phyloP scores from a whole-genome alignment of 2,329 filamentous ascomycete species.

The Cadophora malorum region DNA sequence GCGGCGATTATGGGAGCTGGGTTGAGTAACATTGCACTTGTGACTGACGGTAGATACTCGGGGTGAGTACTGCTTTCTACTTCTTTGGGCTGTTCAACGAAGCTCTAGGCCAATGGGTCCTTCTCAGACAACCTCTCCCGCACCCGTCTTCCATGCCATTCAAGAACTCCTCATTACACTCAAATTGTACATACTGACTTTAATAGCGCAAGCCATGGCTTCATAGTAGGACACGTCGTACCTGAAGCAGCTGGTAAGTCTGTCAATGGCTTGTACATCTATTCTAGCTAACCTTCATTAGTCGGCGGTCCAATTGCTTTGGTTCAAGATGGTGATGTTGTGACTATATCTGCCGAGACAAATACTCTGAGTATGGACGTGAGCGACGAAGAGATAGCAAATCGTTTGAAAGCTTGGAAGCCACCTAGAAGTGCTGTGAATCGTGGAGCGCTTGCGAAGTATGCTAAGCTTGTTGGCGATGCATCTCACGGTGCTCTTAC shows the following conservation, averaged over 20 bases:
- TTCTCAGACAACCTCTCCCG: not conserved
- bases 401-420: conserved; percentile 70
- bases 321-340: conserved; percentile 78
- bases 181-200: not conserved
- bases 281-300: not conserved
- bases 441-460: conserved; percentile 88
- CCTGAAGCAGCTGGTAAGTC: conserved; percentile 74
- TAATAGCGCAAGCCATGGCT: conserved; percentile 75
- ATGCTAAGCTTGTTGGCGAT: conserved; percentile 85
- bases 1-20: conserved; percentile 94
- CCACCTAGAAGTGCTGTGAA: conserved; percentile 75
- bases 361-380: conserved; percentile 73
- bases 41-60: conserved; percentile 90
- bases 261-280: not conserved
- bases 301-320: conserved; percentile 88
- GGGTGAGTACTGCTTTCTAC: conserved; percentile 51
- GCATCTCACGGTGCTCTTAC: conserved; percentile 92
- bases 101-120: not conserved
- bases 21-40: conserved; percentile 84
- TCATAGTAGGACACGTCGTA: conserved; percentile 92
- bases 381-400: conserved; percentile 72
- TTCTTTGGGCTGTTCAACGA: not conserved
- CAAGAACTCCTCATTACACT: not conserved
- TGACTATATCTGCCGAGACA: conserved; percentile 84
- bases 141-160: not conserved